phyloP scores from a whole-genome alignment of 495 filamentous ascomycete species.

The Coniosporium apollinis region DNA sequence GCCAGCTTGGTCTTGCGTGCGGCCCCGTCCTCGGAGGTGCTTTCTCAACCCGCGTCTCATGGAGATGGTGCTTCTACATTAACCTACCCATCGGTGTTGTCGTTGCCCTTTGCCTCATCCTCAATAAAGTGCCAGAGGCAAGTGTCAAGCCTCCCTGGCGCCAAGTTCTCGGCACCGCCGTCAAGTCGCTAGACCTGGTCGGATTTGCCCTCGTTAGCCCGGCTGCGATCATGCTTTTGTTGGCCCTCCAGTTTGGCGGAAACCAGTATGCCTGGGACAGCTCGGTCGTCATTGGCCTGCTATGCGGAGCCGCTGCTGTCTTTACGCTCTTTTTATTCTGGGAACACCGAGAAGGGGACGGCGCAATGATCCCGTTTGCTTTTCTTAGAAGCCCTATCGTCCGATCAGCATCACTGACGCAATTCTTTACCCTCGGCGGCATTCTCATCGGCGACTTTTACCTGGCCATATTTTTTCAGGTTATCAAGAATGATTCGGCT shows the following conservation, averaged over 20 bases:
- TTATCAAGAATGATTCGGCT: constrained; percentile 8
- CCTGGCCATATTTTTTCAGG: constrained; percentile 12
- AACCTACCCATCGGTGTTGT: constrained; percentile 12
- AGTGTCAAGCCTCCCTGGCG: constrained; percentile 3
- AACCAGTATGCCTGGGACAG: constrained; percentile 31
- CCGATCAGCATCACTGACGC: constrained; percentile 2
- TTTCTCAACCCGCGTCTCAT: constrained; percentile 18
- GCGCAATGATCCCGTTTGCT: constrained; percentile 9
- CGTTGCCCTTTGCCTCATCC: constrained; percentile 4
- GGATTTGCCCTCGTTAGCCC: constrained; percentile 31
- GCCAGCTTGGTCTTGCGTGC: constrained; percentile 16
- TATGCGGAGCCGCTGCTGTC: constrained; percentile 4
- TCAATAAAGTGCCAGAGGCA: constrained; percentile 9
- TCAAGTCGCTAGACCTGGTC: constrained; percentile 27
- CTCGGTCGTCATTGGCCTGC: constrained; percentile 12
- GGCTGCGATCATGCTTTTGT: constrained; percentile 29
- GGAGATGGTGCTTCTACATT: constrained; percentile 21
- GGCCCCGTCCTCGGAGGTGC: constrained; percentile 22
- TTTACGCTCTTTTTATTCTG: constrained; percentile 8
- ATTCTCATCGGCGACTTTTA: constrained; percentile 9
- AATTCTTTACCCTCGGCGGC: constrained; percentile 5
- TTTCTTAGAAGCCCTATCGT: constrained; percentile 5
- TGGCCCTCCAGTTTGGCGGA: constrained; percentile 39
- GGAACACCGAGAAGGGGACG: constrained; percentile 10
- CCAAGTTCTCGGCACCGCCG: constrained; percentile 4